A percentile compares a stretch with the other conserved stretches of the same genome.
phyloP scores from a whole-genome alignment of 2,329 filamentous ascomycete genomes.

The Fusarium phyllophilum region DNA sequence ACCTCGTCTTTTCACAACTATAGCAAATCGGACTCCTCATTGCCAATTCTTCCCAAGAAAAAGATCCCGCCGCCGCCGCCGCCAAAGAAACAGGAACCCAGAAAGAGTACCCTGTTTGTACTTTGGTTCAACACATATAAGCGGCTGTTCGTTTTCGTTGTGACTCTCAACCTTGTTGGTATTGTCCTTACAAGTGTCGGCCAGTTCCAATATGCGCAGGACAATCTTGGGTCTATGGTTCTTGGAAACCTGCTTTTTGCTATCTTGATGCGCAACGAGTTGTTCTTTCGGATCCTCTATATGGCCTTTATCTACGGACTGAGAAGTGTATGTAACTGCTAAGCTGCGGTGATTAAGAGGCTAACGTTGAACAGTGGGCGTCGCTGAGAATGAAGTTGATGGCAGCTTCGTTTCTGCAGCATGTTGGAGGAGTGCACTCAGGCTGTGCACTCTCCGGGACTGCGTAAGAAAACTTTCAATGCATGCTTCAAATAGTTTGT shows the following conservation, averaged over 20 bases:
- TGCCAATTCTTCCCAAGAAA: not conserved
- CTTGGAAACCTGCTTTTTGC: not conserved
- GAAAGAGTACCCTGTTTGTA: accelerated
- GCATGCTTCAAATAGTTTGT: accelerated
- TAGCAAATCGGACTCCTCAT: not conserved
- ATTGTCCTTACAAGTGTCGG: not conserved
- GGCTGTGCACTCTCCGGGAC: not conserved
- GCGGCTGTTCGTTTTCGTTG: not conserved
- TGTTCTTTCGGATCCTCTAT: not conserved
- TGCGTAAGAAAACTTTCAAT: too few species aligned
- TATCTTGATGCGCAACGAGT: not conserved
- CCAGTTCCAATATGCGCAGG: not conserved
- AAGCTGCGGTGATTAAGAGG: accelerated
- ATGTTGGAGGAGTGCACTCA: not conserved
- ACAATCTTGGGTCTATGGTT: not conserved
- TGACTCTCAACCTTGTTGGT: not conserved
- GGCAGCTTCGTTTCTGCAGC: not conserved
- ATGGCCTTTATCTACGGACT: not conserved
- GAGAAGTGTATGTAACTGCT: not conserved
- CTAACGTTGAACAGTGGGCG: not conserved
- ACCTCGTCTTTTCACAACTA: not conserved
- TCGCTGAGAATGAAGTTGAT: not conserved
- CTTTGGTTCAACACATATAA: not conserved
- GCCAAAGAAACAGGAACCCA: not conserved
- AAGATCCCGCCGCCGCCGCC: not conserved